Conservation (phyloP, 129 eudicot genomes). For the Erigeron canadensis region DNA sequence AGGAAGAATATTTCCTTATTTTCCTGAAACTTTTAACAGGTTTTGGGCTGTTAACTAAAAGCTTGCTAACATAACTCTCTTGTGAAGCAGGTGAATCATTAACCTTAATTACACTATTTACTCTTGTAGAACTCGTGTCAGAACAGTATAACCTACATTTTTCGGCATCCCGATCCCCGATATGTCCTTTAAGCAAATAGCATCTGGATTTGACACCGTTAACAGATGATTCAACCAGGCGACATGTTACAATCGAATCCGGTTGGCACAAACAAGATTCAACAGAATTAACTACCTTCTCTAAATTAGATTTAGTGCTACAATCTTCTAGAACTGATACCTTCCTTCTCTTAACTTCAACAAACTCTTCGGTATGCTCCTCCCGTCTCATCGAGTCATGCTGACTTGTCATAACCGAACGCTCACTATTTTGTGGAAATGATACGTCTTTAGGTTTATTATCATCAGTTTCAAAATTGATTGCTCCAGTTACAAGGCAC, state of each 20-base stretch:
- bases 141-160: constrained; percentile 32
- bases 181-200: constrained; percentile 58
- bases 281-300: constrained; percentile 30
- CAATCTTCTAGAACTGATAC: constrained; percentile 48
- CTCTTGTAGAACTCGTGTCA: constrained; percentile 38
- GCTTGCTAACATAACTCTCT: constrained; percentile 75
- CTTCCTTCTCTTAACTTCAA: constrained; percentile 49
- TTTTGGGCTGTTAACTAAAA: constrained; percentile 37
- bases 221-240: constrained; percentile 69
- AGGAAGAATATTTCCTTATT: constrained; percentile 43
- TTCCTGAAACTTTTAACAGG: constrained; percentile 34
- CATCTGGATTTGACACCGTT: constrained; percentile 61
- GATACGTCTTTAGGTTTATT: constrained; percentile 32
- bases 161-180: constrained; percentile 23
- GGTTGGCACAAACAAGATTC: constrained; percentile 36
- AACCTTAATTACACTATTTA: constrained; percentile 32
- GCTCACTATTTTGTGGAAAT: constrained; percentile 47
- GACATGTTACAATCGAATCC: constrained; percentile 42
- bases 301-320: constrained; percentile 35
- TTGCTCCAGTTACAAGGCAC: constrained; percentile 47
- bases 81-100: constrained; percentile 75
- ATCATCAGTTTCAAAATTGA: constrained; percentile 37
- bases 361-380: constrained; percentile 33
- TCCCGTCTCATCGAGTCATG: constrained; percentile 26
- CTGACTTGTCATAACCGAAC: constrained; percentile 53